These are phyloP conservation scores for Cercophora samala DNA, from an alignment of 495 filamentous ascomycete species.

Conservation along the genomic window DNA sequence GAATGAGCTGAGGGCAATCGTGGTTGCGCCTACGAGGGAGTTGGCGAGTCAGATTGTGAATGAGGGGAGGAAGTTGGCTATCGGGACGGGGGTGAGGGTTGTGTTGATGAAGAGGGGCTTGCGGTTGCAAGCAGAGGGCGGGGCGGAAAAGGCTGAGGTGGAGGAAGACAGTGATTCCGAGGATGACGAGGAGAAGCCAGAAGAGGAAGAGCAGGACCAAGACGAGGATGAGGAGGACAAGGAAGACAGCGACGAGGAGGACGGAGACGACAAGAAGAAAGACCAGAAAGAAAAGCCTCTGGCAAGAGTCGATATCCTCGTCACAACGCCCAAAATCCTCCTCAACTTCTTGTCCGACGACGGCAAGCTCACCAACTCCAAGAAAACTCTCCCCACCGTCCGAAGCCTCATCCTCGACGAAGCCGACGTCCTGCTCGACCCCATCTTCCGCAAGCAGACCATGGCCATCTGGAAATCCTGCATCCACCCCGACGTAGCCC, in stretches of 20 bases:
- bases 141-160: constrained; percentile 33
- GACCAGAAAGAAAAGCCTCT: constrained; percentile 37
- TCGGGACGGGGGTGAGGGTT: constrained; percentile 74
- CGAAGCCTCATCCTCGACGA: constrained; percentile 80
- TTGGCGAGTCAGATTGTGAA: constrained; percentile 89
- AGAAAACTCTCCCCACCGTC: constrained; percentile 58
- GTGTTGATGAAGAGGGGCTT: constrained; percentile 83
- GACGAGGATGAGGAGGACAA: constrained; percentile 34
- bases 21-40: constrained; percentile 91
- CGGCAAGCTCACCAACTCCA: constrained; percentile 37
- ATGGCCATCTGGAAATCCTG: constrained; percentile 80
- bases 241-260: constrained; percentile 6
- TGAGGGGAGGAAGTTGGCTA: constrained; percentile 76
- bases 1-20: constrained; percentile 61
- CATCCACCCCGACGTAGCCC: constrained; percentile 59
- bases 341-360: constrained; percentile 64
- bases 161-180: constrained; percentile 32
- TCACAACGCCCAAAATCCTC: constrained; percentile 80
- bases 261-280: background rate
- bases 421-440: constrained; percentile 90
- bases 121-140: constrained; percentile 54
- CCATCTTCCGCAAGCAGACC: constrained; percentile 86
- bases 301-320: constrained; percentile 76
- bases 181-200: constrained; percentile 28
- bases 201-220: constrained; percentile 31